Percentiles rank a stretch among this genome's conserved stretches.
These are phyloP conservation scores for Trichoderma asperellum DNA, from an alignment of 2,329 filamentous ascomycete species.

Conservation along the genomic window DNA sequence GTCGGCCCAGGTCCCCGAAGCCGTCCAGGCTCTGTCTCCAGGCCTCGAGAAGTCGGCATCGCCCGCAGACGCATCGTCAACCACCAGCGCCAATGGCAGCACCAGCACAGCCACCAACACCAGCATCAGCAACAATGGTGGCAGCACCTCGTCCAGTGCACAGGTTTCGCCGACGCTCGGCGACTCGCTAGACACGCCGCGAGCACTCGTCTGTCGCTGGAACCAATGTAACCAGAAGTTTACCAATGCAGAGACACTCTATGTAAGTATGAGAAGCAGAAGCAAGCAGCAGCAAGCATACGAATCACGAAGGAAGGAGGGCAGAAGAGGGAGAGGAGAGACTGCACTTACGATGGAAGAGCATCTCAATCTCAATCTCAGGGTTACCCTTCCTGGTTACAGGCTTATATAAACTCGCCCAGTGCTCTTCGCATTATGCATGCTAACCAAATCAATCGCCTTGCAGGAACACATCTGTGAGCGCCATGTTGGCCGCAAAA, in stretches of 20 bases:
- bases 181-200: slow-evolving; percentile 11
- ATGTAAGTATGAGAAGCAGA: slow-evolving; percentile 51
- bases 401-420: background rate
- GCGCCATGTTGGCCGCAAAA: slow-evolving; percentile 97
- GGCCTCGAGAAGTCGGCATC: slow-evolving; percentile 36
- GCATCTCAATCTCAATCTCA: background rate
- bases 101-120: background rate
- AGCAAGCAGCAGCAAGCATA: background rate
- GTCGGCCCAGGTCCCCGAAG: slow-evolving; percentile 41
- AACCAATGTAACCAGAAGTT: slow-evolving; percentile 63
- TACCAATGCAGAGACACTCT: slow-evolving; percentile 59
- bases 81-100: slow-evolving; percentile 19
- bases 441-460: background rate
- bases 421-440: background rate
- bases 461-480: slow-evolving; percentile 94
- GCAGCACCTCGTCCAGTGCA: slow-evolving; percentile 2
- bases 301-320: background rate
- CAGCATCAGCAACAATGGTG: slow-evolving; percentile 12
- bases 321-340: background rate
- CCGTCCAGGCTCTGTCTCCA: slow-evolving; percentile 29
- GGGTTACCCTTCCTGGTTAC: background rate
- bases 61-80: slow-evolving; percentile 21
- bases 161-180: slow-evolving; percentile 10
- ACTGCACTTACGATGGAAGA: background rate
- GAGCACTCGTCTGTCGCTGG: slow-evolving; percentile 61